Evolutionary conservation across 306 rosid genomes (phyloP).

Genomic region (Vigna mungo): DNA sequence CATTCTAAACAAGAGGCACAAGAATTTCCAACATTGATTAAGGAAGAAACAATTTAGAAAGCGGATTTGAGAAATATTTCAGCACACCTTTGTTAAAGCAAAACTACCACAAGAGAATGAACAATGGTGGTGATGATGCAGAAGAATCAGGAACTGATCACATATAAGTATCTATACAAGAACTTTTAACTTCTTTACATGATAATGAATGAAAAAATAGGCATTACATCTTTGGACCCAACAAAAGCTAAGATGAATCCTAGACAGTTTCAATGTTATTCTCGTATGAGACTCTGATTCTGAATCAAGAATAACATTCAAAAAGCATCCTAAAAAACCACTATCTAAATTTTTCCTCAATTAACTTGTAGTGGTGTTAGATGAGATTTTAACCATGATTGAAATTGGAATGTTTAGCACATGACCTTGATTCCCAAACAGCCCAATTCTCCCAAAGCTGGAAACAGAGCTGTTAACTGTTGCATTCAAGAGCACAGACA

Average conservation of each 20-base stretch:
- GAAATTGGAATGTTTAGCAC: conserved; percentile 80
- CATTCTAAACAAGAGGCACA: neutral
- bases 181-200: conserved; percentile 55
- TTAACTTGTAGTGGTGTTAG: conserved; percentile 55
- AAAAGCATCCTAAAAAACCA: neutral
- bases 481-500: conserved; percentile 68
- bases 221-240: conserved; percentile 39
- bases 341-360: neutral
- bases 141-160: conserved; percentile 15
- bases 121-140: neutral
- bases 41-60: neutral
- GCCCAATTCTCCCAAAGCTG: conserved; percentile 91
- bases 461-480: conserved; percentile 62
- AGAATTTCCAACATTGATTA: neutral
- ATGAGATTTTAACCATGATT: conserved; percentile 59
- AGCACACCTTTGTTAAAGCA: neutral
- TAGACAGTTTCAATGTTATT: too few relatives aligned
- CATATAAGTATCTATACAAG: conserved; percentile 46
- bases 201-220: conserved; percentile 72
- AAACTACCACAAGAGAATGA: neutral
- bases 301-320: too few relatives aligned
- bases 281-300: too few relatives aligned
- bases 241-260: neutral
- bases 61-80: neutral
- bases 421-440: conserved; percentile 89